Evolutionary conservation across 192 early-diverging fungal species (phyloP).

Genomic region (Coemansia sp.): DNA sequence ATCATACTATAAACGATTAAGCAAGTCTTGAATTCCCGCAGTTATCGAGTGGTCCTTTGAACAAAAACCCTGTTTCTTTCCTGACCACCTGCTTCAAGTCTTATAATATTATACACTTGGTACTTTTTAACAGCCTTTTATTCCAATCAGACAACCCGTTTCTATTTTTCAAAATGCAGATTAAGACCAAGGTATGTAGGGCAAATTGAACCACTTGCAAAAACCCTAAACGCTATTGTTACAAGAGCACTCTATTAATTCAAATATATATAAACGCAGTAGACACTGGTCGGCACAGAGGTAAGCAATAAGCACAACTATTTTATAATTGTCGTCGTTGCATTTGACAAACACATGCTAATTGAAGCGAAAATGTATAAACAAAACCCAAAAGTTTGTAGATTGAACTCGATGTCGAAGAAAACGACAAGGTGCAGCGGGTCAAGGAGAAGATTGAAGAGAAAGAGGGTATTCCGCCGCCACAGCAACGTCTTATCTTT

Average conservation of each 20-base stretch:
- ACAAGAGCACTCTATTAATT: background rate
- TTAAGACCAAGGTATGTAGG: conserved; percentile 26
- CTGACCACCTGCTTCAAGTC: background rate
- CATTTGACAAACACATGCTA: background rate
- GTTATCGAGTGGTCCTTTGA: background rate
- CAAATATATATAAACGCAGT: conserved; percentile 10
- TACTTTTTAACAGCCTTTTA: background rate
- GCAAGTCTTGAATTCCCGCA: too few species aligned
- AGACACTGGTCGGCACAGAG: conserved; percentile 89
- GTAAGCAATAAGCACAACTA: conserved; percentile 46
- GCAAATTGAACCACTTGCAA: background rate
- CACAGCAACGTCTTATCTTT: conserved; percentile 94
- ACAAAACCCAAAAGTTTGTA: conserved; percentile 27
- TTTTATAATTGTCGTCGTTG: background rate
- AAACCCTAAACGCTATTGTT: background rate
- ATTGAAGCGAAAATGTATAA: background rate
- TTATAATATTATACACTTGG: too few species aligned
- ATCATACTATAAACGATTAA: too few species aligned
- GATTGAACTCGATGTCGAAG: conserved; percentile 91
- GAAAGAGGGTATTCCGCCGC: conserved; percentile 96
- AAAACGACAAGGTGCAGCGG: conserved; percentile 60
- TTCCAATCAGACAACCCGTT: background rate
- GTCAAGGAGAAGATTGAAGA: conserved; percentile 94
- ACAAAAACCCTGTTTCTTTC: background rate
- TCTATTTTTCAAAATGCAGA: conserved; percentile 12